Percentiles rank a stretch among this genome's conserved stretches.
phyloP scores from a whole-genome alignment of 805 yeast species.

The Clavispora asparagi region DNA sequence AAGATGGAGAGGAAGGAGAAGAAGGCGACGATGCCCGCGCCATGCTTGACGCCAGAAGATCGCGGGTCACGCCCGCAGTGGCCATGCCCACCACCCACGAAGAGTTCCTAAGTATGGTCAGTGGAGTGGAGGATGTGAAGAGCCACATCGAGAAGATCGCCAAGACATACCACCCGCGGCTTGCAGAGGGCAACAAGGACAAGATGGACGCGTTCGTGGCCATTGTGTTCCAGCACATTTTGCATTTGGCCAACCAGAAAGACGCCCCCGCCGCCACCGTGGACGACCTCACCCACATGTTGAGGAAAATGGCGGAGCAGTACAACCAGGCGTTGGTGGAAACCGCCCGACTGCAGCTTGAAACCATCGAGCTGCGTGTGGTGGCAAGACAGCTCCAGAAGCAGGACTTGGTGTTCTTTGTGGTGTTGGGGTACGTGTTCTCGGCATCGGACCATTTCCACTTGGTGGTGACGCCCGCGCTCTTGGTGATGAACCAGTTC shows the following conservation, averaged over 20 bases:
- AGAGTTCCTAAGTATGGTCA: conserved; percentile 28
- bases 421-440: conserved; percentile 69
- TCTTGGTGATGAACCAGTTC: conserved; percentile 66
- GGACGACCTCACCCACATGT: conserved; percentile 39
- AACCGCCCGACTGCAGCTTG: conserved; percentile 53
- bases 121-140: conserved; percentile 30
- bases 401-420: conserved; percentile 60
- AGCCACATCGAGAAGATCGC: conserved; percentile 54
- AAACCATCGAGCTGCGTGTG: conserved; percentile 51
- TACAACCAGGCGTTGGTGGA: conserved; percentile 62
- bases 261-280: conserved; percentile 22
- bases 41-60: not conserved
- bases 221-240: conserved; percentile 57
- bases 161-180: conserved; percentile 63
- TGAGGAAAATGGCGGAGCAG: conserved; percentile 58
- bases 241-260: conserved; percentile 33
- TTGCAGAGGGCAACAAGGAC: conserved; percentile 78
- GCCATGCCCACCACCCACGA: conserved; percentile 28
- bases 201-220: conserved; percentile 59
- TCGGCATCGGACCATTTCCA: conserved; percentile 97
- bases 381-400: conserved; percentile 15
- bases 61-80: conserved; percentile 10
- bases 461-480: conserved; percentile 79
- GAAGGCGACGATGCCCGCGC: conserved; percentile 1
- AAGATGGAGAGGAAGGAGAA: conserved; percentile 23